Base-by-base conservation (phyloP, 768 basidiomycete species). In the Tylopilus sp. region DNA sequence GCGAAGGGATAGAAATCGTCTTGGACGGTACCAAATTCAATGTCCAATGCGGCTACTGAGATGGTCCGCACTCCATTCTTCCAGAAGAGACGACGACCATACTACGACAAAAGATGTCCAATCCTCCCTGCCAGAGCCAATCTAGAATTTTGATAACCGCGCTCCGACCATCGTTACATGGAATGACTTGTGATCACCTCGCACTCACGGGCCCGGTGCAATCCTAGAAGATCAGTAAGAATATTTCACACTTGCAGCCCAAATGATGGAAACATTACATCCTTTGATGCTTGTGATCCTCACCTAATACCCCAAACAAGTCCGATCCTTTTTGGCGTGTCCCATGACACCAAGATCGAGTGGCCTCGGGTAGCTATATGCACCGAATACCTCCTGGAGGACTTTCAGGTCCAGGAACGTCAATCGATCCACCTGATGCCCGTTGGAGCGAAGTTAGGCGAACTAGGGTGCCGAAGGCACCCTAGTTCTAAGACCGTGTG, bases 231-330 rank as follows among this genome's bases (percentile, higher is more conserved):
- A 82, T 72, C 13, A 75, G 70, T 3, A 82, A 69, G 55, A 79
- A 80, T 5, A 76, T 72, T 46, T 73, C 78, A 16, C 74, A 73
- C 54, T 82, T 78, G 1, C 74, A 62, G 72, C 50, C 80, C 78
- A 55, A 84, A 83, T 4, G 78, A 81, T 2, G 81, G 81, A 43
- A 79, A 68, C 75, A 82, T 76, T 21, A 81, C 72, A 55, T 79
- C 54, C 78, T 68, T 46, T 83, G 81, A 47, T 81, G 72, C 58
- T 69, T 78, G 53, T 84, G 82, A 24, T 68, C 74, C 22, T 73
- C 64, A 3, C 74, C 68, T 69, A 25, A 19, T n/a, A 42, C 16
- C 71, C 72, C 72, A 77, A 6, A 66, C 12, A 22, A 77, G 55
- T 2, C 74, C 72, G 28, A 54, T 61, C 7, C 77, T 76, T 36